A percentile compares a stretch with the other conserved stretches of the same genome.
Evolutionary conservation across 2,329 filamentous ascomycete species (phyloP).

Genomic region (Ophiostoma perfectum): DNA sequence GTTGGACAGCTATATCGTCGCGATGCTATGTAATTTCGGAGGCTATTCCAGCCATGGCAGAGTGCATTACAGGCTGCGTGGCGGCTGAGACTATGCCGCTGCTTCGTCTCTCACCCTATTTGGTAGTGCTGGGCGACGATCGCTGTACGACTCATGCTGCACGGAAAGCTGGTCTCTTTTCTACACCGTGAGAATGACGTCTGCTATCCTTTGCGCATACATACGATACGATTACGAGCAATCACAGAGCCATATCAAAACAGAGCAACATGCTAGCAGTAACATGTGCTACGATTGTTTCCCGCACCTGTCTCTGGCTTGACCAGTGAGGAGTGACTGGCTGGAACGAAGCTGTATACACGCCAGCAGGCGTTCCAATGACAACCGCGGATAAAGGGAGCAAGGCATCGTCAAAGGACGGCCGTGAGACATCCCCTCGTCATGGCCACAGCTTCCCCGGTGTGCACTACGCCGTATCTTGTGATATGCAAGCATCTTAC

Average conservation of each 20-base stretch:
- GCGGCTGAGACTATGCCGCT: too few species aligned
- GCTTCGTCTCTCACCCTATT: too few species aligned
- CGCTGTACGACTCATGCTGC: too few species aligned
- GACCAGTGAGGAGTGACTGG: background rate
- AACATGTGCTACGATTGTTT: background rate
- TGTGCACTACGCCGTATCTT: too few species aligned
- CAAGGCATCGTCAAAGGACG: background rate
- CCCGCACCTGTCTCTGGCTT: background rate
- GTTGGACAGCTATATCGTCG: background rate
- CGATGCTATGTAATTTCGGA: slow-evolving; percentile 4
- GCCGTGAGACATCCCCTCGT: background rate
- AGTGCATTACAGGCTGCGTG: too few species aligned
- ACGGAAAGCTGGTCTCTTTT: too few species aligned
- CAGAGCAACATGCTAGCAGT: background rate
- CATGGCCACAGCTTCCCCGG: background rate
- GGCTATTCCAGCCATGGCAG: background rate
- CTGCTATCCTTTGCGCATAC: too few species aligned
- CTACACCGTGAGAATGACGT: too few species aligned
- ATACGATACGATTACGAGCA: too few species aligned
- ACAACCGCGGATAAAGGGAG: background rate
- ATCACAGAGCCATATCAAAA: too few species aligned
- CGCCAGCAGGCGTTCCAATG: background rate
- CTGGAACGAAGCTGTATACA: background rate
- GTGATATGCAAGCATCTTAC: background rate
- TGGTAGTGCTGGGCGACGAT: too few species aligned